Conservation (phyloP, 768 basidiomycete genomes). For the Wakefieldia striispora region DNA sequence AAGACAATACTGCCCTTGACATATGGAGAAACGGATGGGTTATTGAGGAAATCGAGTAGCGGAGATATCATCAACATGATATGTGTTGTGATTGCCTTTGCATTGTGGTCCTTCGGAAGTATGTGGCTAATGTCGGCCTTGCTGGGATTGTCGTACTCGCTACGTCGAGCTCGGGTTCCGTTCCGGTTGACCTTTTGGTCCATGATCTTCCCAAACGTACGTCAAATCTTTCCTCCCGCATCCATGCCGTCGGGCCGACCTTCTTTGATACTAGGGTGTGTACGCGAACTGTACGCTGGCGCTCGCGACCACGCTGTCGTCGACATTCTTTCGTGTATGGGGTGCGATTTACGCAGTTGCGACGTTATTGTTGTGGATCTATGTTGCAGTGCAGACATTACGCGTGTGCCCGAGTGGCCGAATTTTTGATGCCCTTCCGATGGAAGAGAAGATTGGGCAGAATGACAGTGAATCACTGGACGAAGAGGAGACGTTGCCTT, state of each 20-base stretch:
- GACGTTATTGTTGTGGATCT: constrained; percentile 53
- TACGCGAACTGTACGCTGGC: constrained; percentile 63
- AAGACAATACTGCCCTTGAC: constrained; percentile 35
- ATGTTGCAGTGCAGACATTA: constrained; percentile 44
- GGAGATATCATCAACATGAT: constrained; percentile 44
- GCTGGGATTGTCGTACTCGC: constrained; percentile 44
- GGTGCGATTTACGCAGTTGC: constrained; percentile 53
- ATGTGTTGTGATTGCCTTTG: constrained; percentile 47
- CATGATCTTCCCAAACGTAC: constrained; percentile 67
- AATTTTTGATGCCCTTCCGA: constrained; percentile 45
- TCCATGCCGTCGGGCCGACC: not conserved
- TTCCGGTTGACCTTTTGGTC: constrained; percentile 67
- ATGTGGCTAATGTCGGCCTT: constrained; percentile 62
- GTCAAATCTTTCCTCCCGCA: constrained; percentile 12
- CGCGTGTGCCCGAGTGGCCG: constrained; percentile 31
- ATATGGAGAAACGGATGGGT: constrained; percentile 30
- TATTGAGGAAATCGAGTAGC: constrained; percentile 35
- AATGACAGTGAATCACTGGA: not conserved
- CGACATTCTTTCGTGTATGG: constrained; percentile 52
- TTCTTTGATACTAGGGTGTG: constrained; percentile 43
- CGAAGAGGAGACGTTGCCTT: constrained; percentile 2
- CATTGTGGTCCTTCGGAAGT: constrained; percentile 60
- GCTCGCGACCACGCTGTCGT: constrained; percentile 49
- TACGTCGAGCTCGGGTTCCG: constrained; percentile 40
- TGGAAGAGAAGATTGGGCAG: constrained; percentile 31